These are phyloP conservation scores for Mycosphaerella sp. DNA, from an alignment of 2,329 filamentous ascomycete genomes.

Conservation along the genomic window DNA sequence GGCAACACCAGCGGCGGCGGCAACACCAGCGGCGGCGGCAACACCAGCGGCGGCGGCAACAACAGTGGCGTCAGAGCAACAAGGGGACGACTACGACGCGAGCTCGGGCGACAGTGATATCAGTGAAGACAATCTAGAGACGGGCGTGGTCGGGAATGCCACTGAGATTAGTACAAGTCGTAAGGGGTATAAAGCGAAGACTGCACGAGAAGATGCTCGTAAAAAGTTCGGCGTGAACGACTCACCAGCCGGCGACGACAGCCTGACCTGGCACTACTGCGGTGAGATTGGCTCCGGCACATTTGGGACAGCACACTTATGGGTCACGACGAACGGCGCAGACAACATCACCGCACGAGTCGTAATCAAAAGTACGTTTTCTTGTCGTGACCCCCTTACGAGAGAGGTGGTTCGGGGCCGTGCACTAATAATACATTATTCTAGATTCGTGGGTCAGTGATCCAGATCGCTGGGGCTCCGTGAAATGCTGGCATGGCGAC, in stretches of 20 bases:
- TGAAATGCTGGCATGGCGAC: conserved; percentile 2
- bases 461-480: neutral
- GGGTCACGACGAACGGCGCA: neutral
- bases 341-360: neutral
- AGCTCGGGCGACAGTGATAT: neutral
- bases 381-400: too few relatives aligned
- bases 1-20: too few relatives aligned
- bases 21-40: too few relatives aligned
- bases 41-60: too few relatives aligned
- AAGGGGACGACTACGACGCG: neutral
- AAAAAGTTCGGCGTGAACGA: neutral
- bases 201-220: neutral
- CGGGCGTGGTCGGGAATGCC: neutral
- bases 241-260: neutral
- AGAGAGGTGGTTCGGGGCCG: too few relatives aligned
- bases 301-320: neutral
- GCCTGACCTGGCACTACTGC: neutral
- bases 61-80: too few relatives aligned
- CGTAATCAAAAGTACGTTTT: conserved; percentile 1
- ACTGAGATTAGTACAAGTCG: neutral
- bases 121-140: neutral
- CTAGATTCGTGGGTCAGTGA: neutral
- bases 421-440: too few relatives aligned
- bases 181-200: neutral
- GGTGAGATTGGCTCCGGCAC: neutral